Conservation (phyloP, 768 basidiomycete genomes). For the Rubroboletus satanas region DNA sequence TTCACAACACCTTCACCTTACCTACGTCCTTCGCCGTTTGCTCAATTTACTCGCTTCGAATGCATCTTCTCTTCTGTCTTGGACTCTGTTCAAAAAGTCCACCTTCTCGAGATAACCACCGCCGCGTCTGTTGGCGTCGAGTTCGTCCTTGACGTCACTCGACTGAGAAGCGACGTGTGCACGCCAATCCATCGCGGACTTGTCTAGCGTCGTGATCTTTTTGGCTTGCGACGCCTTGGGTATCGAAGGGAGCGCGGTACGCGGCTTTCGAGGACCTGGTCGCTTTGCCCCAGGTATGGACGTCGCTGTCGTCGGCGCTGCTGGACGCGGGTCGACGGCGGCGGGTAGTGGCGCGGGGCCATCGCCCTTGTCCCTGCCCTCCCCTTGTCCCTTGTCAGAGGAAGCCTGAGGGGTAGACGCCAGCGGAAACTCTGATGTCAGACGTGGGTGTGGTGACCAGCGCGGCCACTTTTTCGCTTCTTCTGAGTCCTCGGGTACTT, state of each 20-base stretch:
- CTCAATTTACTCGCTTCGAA: slow-evolving; percentile 53
- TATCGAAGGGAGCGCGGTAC: slow-evolving; percentile 50
- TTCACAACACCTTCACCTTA: not conserved
- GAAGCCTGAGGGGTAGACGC: not conserved
- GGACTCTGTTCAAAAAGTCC: slow-evolving; percentile 76
- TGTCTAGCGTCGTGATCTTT: slow-evolving; percentile 80
- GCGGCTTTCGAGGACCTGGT: slow-evolving; percentile 66
- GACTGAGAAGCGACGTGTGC: slow-evolving; percentile 51
- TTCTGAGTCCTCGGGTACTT: slow-evolving; percentile 66
- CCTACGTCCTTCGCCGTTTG: slow-evolving; percentile 43
- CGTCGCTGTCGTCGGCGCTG: not conserved
- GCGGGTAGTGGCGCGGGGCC: not conserved
- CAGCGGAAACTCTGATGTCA: not conserved
- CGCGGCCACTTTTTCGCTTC: slow-evolving; percentile 76
- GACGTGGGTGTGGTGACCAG: slow-evolving; percentile 31
- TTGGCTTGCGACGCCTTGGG: slow-evolving; percentile 58
- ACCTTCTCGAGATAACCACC: slow-evolving; percentile 85
- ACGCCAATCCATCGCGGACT: slow-evolving; percentile 85
- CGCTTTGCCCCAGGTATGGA: slow-evolving; percentile 31
- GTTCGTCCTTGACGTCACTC: slow-evolving; percentile 55
- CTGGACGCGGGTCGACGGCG: not conserved
- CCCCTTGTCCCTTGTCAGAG: slow-evolving; percentile 1
- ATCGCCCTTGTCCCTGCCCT: not conserved
- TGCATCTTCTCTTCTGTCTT: slow-evolving; percentile 62
- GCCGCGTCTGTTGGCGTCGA: slow-evolving; percentile 68